Base-by-base conservation (phyloP, 2,329 filamentous ascomycete genomes). In the Colletotrichum theobromicola region DNA sequence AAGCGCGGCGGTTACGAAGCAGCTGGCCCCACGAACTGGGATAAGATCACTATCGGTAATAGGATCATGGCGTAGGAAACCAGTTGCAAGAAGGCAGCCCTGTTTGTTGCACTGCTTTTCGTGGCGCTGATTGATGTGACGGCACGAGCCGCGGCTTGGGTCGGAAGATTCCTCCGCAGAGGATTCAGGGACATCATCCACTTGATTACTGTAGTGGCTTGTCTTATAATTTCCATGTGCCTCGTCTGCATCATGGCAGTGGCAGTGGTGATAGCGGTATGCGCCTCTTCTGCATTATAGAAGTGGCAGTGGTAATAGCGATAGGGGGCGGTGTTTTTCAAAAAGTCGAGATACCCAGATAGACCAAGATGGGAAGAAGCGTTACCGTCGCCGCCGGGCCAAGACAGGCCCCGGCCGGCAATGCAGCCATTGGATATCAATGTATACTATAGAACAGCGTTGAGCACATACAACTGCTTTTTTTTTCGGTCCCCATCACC, bases 1-100 rank as follows among this genome's bases (percentile, higher is more conserved):
- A 95, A 93, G 84, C 91, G 88, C 32, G 94, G 92, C 75, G 84
- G 89, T 70, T 98, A 95, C 82, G 95, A 98, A 79, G 87, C 88
- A 0, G 84, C 85, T 3, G 91, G 91, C 0, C 90, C 90, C 4
- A 76, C 78, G 10, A 82, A 85, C 63, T 91, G 89, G 88, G 86
- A 91, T 65, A 84, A 81, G 72, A 82, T 81, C 55, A 82, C 79
- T 9, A 61, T 83, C 60, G 77, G 77, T 16, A 82, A 82, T 64
- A 77, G 80, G 34, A 77, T 82, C 62, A 77, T 73, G 66, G 74
- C 72, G 46, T 75, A 77, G 75, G 32, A 34, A 21, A 15, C 24
- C 34, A 42, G 18, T 6, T 50, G 42, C 42, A 50, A 50, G 53
- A 57, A 57, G 53, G 53, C 26, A 50, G 42, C 42, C 42, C 42